phyloP scores from a whole-genome alignment of 805 yeast genomes.

The Wickerhamomyces xylosicus region DNA sequence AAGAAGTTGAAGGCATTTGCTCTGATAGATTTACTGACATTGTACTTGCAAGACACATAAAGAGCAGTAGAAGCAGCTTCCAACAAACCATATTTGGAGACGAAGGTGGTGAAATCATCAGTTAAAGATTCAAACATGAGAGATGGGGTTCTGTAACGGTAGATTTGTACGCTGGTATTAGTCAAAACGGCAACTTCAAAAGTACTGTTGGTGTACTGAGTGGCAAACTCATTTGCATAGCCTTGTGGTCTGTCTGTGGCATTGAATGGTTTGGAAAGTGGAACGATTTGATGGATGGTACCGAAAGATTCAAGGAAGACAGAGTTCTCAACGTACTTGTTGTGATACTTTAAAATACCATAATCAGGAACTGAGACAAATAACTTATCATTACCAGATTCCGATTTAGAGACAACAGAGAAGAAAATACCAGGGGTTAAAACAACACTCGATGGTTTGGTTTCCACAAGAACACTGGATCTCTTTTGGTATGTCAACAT shows the following conservation, averaged over 20 bases:
- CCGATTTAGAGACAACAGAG: conserved; percentile 38
- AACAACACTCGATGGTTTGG: conserved; percentile 47
- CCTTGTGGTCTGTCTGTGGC: conserved; percentile 73
- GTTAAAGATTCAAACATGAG: conserved; percentile 60
- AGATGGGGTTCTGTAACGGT: conserved; percentile 73
- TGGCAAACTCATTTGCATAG: conserved; percentile 76
- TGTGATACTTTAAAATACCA: conserved; percentile 68
- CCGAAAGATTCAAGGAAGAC: conserved; percentile 57
- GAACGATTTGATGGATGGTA: conserved; percentile 61
- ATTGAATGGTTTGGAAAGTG: conserved; percentile 57
- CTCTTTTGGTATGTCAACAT: conserved; percentile 43
- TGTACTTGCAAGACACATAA: conserved; percentile 69
- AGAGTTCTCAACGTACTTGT: conserved; percentile 70
- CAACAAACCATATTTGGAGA: conserved; percentile 70
- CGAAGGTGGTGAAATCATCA: conserved; percentile 61
- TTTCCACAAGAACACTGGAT: conserved; percentile 41
- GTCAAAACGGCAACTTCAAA: conserved; percentile 78
- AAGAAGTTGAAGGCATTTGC: conserved; percentile 33
- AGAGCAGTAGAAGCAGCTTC: conserved; percentile 89
- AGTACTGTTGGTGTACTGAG: conserved; percentile 58
- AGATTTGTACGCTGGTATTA: conserved; percentile 63
- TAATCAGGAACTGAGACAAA: conserved; percentile 79
- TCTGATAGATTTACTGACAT: conserved; percentile 41
- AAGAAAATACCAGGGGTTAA: conserved; percentile 83
- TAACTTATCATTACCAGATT: conserved; percentile 29